Conservation (phyloP, 1,284 basidiomycete species). For the Cryptococcus sp. region DNA sequence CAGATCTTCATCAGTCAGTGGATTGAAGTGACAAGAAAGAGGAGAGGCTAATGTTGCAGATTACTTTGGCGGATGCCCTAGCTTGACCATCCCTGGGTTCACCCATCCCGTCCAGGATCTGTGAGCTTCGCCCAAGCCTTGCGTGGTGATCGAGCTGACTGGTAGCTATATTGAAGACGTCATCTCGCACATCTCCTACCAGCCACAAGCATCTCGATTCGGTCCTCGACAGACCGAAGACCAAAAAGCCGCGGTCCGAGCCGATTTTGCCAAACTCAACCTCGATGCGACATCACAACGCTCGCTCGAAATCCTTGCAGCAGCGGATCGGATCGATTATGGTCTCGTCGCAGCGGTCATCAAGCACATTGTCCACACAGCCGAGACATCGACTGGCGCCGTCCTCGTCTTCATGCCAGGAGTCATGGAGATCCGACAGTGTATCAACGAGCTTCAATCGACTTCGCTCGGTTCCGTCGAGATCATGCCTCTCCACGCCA, state of each 20-base stretch:
- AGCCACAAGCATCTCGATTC: constrained; percentile 40
- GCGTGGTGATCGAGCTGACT: not conserved
- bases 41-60: constrained; percentile 44
- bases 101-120: constrained; percentile 71
- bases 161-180: constrained; percentile 76
- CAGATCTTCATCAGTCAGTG: constrained; percentile 57
- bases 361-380: constrained; percentile 58
- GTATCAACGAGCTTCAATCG: constrained; percentile 61
- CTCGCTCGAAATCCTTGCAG: constrained; percentile 59
- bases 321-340: constrained; percentile 67
- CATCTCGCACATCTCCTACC: constrained; percentile 54
- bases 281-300: constrained; percentile 55
- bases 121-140: constrained; percentile 41
- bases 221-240: constrained; percentile 53
- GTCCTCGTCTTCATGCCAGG: constrained; percentile 86
- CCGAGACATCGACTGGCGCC: constrained; percentile 53
- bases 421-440: constrained; percentile 78
- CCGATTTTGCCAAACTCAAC: constrained; percentile 53
- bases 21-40: not conserved
- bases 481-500: constrained; percentile 82
- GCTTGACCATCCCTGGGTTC: constrained; percentile 77
- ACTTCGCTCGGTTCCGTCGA: constrained; percentile 51
- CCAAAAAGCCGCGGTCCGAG: constrained; percentile 51
- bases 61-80: constrained; percentile 75
- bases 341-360: constrained; percentile 67